Conservation (phyloP, 495 filamentous ascomycete genomes). For the Annulohypoxylon bovei region DNA sequence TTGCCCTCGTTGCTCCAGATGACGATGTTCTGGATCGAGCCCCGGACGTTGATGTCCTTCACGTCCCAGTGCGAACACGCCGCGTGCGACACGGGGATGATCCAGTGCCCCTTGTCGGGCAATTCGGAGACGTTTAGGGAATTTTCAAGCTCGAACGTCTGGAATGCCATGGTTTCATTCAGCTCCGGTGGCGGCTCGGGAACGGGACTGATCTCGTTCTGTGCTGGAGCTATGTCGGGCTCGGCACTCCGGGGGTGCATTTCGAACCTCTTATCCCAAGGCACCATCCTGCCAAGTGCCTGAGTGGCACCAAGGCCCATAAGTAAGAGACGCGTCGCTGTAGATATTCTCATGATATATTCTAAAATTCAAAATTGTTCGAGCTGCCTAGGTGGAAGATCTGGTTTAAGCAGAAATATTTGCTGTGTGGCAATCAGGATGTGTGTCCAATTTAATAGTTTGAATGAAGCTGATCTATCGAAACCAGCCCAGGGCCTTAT, state of each 20-base stretch:
- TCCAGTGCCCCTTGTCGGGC: not conserved
- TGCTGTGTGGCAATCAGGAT: too few species aligned
- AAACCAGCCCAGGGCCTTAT: not conserved
- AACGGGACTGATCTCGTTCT: not conserved
- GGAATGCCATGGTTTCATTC: too few species aligned
- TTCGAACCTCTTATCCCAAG: not conserved
- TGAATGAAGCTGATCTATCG: too few species aligned
- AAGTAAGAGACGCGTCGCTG: not conserved
- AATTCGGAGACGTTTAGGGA: not conserved
- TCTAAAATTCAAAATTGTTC: too few species aligned
- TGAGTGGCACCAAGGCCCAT: not conserved
- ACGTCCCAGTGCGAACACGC: slow-evolving; percentile 3
- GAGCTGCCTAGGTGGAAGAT: too few species aligned
- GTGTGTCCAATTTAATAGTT: too few species aligned
- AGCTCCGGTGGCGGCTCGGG: too few species aligned
- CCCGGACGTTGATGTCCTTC: not conserved
- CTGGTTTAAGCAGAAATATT: too few species aligned
- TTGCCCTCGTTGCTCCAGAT: not conserved
- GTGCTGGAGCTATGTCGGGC: not conserved
- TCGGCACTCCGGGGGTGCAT: not conserved
- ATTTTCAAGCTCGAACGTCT: not conserved
- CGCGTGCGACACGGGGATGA: slow-evolving; percentile 30
- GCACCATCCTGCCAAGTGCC: not conserved
- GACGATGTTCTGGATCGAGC: not conserved
- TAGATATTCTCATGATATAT: slow-evolving; percentile 13